Evolutionary conservation across 345 rosid species (phyloP), one percentile per base, ranked within the genome.

Genomic region (Eucalyptus tenuipes): DNA sequence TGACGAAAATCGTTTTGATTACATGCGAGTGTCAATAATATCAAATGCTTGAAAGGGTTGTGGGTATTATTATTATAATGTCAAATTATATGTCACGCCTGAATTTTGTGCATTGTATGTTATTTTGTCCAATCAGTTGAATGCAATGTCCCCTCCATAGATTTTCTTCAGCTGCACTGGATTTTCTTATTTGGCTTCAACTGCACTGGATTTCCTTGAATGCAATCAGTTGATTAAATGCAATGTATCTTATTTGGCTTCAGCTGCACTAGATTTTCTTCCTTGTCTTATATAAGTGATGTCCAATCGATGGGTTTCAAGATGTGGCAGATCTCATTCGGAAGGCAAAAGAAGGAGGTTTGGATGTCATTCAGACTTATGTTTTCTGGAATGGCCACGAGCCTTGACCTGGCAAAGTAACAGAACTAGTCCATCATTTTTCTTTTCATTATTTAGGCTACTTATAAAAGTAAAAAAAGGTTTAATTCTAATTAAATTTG

Each of bases 291-390:
- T n/a, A n/a, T n/a, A n/a, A n/a, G n/a, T n/a, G n/a, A n/a, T n/a
- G n/a, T n/a, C n/a, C n/a, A n/a, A n/a, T n/a, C n/a, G n/a, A n/a
- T n/a, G n/a, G n/a, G n/a, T n/a, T n/a, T n/a, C n/a, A n/a, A 97
- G 99, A 97, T 96, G 99, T 98, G 99, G 99, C 99, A 89, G 99
- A 98, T 96, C 99, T 97, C 91, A 96, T 98, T 52, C 91, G 91
- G 93, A 98, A 97, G 92, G 98, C 99, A 44, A 97, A 96, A 71
- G 98, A 96, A 92, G 99, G 99, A 91, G 99, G 99, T 18, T 80
- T 98, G 87, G 99, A 98, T 93, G 99, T 96, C 92, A 95, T 98
- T 92, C 94, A 97, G 92, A 98, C 99, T 22, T 98, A 98, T 88
- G 99, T 97, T 71, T 98, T 98, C 89, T 98, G 99, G 98, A 96